A percentile compares a stretch with the other conserved stretches of the same genome.
Evolutionary conservation across 805 yeast species (phyloP).

Genomic region (Spathaspora arborariae): DNA sequence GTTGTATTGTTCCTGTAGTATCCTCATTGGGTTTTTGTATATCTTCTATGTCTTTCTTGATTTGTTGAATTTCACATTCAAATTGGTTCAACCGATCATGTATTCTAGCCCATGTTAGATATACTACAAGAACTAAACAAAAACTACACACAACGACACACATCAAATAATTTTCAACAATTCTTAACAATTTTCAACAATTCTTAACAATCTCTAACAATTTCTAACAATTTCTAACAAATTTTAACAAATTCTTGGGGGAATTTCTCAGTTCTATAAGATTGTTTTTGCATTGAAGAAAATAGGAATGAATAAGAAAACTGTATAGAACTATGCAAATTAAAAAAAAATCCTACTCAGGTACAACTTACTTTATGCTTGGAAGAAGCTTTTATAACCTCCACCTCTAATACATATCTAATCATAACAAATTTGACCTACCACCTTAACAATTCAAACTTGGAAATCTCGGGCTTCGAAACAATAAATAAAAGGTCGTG

Average conservation of each 20-base stretch:
- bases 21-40: background rate
- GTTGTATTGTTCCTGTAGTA: background rate
- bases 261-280: background rate
- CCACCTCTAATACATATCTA: too few species aligned
- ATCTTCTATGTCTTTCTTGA: background rate
- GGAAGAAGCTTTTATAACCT: too few species aligned
- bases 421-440: too few species aligned
- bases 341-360: too few species aligned
- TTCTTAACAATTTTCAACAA: too few species aligned
- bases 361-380: too few species aligned
- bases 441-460: too few species aligned
- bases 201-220: too few species aligned
- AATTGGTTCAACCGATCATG: background rate
- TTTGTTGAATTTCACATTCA: background rate
- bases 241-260: background rate
- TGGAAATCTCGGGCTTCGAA: too few species aligned
- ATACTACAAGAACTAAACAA: background rate
- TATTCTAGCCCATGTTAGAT: background rate
- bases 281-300: background rate
- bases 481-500: background rate
- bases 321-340: too few species aligned
- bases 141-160: background rate
- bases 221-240: background rate
- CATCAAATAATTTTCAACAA: too few species aligned
- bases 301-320: background rate